phyloP scores from a whole-genome alignment of 768 basidiomycete genomes.

The Brasilioporus rufonigricans region DNA sequence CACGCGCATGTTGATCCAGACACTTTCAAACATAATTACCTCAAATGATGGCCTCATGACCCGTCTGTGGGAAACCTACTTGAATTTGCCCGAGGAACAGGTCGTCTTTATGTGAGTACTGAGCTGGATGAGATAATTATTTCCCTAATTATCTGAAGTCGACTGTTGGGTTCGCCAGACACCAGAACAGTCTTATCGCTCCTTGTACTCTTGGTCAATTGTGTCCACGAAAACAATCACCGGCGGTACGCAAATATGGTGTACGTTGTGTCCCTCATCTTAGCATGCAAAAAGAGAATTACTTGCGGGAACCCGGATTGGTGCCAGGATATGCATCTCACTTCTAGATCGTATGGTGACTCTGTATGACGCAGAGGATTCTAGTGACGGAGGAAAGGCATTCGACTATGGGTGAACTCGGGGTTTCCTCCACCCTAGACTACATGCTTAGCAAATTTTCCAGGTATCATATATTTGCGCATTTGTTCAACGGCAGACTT shows the following conservation, averaged over 20 bases:
- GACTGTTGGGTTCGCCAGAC: conserved; percentile 65
- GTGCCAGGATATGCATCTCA: conserved; percentile 62
- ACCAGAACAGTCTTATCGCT: conserved; percentile 55
- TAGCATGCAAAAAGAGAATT: conserved; percentile 36
- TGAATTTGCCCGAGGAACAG: conserved; percentile 69
- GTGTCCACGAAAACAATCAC: conserved; percentile 52
- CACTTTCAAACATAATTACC: conserved; percentile 83
- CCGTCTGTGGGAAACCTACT: conserved; percentile 62
- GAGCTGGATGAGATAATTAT: neutral
- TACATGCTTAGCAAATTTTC: conserved; percentile 10
- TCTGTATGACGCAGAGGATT: conserved; percentile 66
- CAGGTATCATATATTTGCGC: conserved; percentile 67
- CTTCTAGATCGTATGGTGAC: conserved; percentile 72
- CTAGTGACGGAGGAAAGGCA: conserved; percentile 59
- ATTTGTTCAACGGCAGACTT: conserved; percentile 57
- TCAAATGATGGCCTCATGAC: conserved; percentile 57
- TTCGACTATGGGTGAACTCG: conserved; percentile 71
- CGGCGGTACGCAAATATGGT: conserved; percentile 48
- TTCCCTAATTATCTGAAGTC: conserved; percentile 35
- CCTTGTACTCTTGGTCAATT: conserved; percentile 72
- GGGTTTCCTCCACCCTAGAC: neutral
- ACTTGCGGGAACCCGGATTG: conserved; percentile 51
- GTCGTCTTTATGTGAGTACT: conserved; percentile 68
- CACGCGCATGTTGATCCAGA: conserved; percentile 69
- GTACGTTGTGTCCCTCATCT: conserved; percentile 5